Evolutionary conservation across 2,329 filamentous ascomycete genomes (phyloP), one percentile per base, ranked within the genome.

Genomic region (Orbilia oligospora): DNA sequence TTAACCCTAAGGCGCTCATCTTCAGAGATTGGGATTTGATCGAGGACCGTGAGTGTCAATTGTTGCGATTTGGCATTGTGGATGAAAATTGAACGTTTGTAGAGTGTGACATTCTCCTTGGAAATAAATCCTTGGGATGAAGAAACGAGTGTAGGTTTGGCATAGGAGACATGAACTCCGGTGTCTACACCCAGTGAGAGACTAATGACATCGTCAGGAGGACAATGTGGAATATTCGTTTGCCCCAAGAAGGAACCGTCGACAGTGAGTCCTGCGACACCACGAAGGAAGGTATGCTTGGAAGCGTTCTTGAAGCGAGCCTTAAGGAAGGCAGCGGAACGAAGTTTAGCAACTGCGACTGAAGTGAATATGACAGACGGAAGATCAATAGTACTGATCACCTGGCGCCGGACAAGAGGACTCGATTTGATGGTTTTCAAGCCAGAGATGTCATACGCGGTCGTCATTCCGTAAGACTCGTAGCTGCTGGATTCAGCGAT

Each of bases 171-270:
- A 30, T 82, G 83, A 81, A 91, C 87, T 3, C 86, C 86, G 1
- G 89, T 89, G 82, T 91, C 89, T 4, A 90, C 85, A n/a, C 90
- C 90, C 0, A 91, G 85, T 58, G 85, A 85, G 0, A 91, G 84
- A 22, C 83, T 84, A 82, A 91, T 88, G 0, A 82, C 80, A 65
- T 89, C 88, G 44, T 88, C 88, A 0, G 88, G 84, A 55, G 86
- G 87, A 82, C 89, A 90, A 33, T 87, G 86, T 1, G 89, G 88
- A 38, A 91, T 84, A 0, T 82, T 84, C 0, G 87, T 86, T 70
- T 88, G 88, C 2, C 90, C 89, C 69, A 91, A 84, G 83, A 91
- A 91, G 8, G 86, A 86, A 2, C 89, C 88, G 81, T 91, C 90
- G n/a, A 91, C 86, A 0, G 88, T 90, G 6, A 91, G 84, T 4